phyloP scores from a whole-genome alignment of 1,139 yeast genomes.

The Wickerhamomyces sp. region DNA sequence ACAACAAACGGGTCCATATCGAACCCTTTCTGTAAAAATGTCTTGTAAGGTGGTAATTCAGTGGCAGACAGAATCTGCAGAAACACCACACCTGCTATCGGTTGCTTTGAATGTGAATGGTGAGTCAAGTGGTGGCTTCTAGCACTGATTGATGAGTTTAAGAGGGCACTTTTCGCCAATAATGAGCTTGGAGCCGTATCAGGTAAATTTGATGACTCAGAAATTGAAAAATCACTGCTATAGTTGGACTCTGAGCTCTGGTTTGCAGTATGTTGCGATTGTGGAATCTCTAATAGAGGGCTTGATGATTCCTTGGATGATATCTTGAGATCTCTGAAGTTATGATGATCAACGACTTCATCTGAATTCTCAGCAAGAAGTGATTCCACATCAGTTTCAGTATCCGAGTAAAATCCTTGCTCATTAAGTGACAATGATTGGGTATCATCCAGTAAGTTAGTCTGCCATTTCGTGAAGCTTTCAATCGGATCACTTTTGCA shows the following conservation, averaged over 20 bases:
- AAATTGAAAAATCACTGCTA: slow-evolving; percentile 8
- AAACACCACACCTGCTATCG: slow-evolving; percentile 65
- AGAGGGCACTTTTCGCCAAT: neutral
- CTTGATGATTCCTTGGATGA: neutral
- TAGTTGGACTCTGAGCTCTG: slow-evolving; percentile 4
- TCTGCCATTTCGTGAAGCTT: slow-evolving; percentile 17
- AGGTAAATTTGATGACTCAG: neutral
- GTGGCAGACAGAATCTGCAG: slow-evolving; percentile 70
- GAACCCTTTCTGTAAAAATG: slow-evolving; percentile 64
- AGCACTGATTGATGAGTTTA: neutral
- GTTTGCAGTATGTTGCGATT: neutral
- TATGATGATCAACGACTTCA: slow-evolving; percentile 1
- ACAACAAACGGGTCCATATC: slow-evolving; percentile 98
- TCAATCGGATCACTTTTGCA: slow-evolving; percentile 23
- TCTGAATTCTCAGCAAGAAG: slow-evolving; percentile 11
- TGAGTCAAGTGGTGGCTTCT: neutral
- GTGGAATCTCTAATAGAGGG: neutral
- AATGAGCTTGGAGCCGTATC: neutral
- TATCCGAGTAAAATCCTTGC: slow-evolving; percentile 31
- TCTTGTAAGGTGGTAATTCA: slow-evolving; percentile 63
- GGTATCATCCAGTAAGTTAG: slow-evolving; percentile 9
- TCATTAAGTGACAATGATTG: slow-evolving; percentile 19
- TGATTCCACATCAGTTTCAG: slow-evolving; percentile 25
- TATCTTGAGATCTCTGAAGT: neutral
- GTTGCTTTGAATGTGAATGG: neutral